Conservation (phyloP, 1,284 basidiomycete genomes). For the Kwoniella shivajii region DNA sequence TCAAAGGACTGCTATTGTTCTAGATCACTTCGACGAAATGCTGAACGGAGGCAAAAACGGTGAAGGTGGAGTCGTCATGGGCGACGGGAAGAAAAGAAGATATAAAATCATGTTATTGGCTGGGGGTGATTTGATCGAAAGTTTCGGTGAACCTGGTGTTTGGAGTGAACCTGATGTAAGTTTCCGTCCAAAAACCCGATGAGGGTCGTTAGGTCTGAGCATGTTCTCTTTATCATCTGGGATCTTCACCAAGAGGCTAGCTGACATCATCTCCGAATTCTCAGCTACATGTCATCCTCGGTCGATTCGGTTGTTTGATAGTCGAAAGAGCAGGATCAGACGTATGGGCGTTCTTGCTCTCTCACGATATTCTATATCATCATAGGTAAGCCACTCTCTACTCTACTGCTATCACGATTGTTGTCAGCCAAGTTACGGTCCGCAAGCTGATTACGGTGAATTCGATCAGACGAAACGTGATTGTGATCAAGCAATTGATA, state of each 20-base stretch:
- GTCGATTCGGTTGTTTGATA: conserved; percentile 90
- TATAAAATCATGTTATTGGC: conserved; percentile 87
- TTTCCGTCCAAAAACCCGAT: conserved; percentile 17
- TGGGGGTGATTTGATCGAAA: conserved; percentile 94
- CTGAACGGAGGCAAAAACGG: conserved; percentile 70
- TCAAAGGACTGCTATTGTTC: conserved; percentile 91
- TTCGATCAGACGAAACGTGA: conserved; percentile 70
- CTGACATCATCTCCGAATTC: neutral
- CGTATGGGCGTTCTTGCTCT: conserved; percentile 66
- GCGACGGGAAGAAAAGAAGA: conserved; percentile 49
- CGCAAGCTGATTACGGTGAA: neutral
- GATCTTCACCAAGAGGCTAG: too few relatives aligned
- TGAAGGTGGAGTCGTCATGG: conserved; percentile 61
- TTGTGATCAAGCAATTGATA: conserved; percentile 92
- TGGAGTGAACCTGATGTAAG: conserved; percentile 92
- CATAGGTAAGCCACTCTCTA: conserved; percentile 53
- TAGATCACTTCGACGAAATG: conserved; percentile 93
- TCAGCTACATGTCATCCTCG: conserved; percentile 92
- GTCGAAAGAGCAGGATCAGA: conserved; percentile 94
- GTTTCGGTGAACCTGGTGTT: conserved; percentile 93
- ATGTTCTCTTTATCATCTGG: neutral
- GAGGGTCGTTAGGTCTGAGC: neutral
- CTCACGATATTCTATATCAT: conserved; percentile 61
- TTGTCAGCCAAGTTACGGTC: neutral
- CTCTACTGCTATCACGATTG: neutral